Evolutionary conservation across 1,284 basidiomycete species (phyloP), one percentile per base, ranked within the genome.

Genomic region (Kalmanozyma brasiliensis): DNA sequence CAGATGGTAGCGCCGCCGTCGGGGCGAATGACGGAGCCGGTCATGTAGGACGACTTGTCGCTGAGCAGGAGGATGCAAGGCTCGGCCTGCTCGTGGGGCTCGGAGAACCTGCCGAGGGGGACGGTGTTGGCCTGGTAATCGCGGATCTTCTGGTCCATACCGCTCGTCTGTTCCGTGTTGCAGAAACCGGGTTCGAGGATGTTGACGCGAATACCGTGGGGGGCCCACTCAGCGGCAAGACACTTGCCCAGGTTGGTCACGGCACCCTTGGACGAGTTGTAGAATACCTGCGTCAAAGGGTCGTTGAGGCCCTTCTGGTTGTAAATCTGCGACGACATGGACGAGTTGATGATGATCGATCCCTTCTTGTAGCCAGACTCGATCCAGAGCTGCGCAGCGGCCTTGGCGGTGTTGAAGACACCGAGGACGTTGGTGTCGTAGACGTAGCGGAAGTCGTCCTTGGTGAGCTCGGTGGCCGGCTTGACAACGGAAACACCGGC

Each of bases 211-310:
- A 82, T 82, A 22, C 77, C 65, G 60, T 82, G 66, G 48, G 73
- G 47, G 38, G 79, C 79, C 73, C 78, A 82, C 67, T 82, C 81
- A 44, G 77, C 79, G 16, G 81, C 81, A 13, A 82, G 79, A 60
- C 80, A 77, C 72, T 78, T 81, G 52, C 78, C 79, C 49, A 82
- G 72, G 76, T 82, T 82, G 52, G 79, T 80, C n/a, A 75, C 79
- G 41, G 81, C 81, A 37, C 79, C 77, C 63, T 79, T 79, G 58
- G 70, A 79, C 42, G 77, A 72, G 74, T 81, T 81, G 77, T 81
- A 81, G 55, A 81, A 81, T 30, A 78, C 70, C 66, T 81, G 79
- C 26, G 77, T 81, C 35, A 81, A 65, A 19, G 79, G 74, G 22
- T 80, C 60, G 67, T 76, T 77, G 45, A 63, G 72, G 10, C 74